Percentiles rank a stretch among this genome's conserved stretches.
Evolutionary conservation across 768 basidiomycete genomes (phyloP).

Genomic region (Pisolithus orientalis): DNA sequence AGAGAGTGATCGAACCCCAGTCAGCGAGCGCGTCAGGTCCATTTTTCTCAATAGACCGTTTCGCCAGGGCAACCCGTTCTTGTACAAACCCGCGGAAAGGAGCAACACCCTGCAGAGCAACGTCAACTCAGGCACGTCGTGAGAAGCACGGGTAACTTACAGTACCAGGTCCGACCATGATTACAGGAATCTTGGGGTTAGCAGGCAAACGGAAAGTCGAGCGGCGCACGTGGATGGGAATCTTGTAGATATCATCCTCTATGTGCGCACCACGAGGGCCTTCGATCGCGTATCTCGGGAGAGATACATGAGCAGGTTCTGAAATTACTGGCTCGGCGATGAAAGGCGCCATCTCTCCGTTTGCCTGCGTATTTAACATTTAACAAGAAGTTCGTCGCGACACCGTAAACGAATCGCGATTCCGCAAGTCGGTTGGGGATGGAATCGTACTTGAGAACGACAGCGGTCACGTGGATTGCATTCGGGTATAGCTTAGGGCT

Average conservation of each 20-base stretch:
- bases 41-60: slow-evolving; percentile 92
- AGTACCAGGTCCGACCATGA: slow-evolving; percentile 99
- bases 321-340: slow-evolving; percentile 28
- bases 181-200: slow-evolving; percentile 95
- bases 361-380: slow-evolving; percentile 80
- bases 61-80: slow-evolving; percentile 93
- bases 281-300: slow-evolving; percentile 78
- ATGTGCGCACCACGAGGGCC: slow-evolving; percentile 87
- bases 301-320: slow-evolving; percentile 33
- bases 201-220: slow-evolving; percentile 97
- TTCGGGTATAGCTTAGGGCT: slow-evolving; percentile 89
- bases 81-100: slow-evolving; percentile 99
- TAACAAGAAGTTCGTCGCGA: slow-evolving; percentile 92
- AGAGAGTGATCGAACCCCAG: slow-evolving; percentile 93
- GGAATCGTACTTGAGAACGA: slow-evolving; percentile 90
- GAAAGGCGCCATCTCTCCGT: slow-evolving; percentile 48
- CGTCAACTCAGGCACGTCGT: neutral
- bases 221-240: slow-evolving; percentile 90
- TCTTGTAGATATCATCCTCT: slow-evolving; percentile 64
- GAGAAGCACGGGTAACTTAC: slow-evolving; percentile 42
- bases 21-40: slow-evolving; percentile 88
- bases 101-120: slow-evolving; percentile 74
- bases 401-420: slow-evolving; percentile 74
- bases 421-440: slow-evolving; percentile 44
- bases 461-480: slow-evolving; percentile 89